Percentiles rank a stretch among this genome's conserved stretches.
These are phyloP conservation scores for Cercospora berteroae DNA, from an alignment of 2,329 filamentous ascomycete species.

Conservation along the genomic window DNA sequence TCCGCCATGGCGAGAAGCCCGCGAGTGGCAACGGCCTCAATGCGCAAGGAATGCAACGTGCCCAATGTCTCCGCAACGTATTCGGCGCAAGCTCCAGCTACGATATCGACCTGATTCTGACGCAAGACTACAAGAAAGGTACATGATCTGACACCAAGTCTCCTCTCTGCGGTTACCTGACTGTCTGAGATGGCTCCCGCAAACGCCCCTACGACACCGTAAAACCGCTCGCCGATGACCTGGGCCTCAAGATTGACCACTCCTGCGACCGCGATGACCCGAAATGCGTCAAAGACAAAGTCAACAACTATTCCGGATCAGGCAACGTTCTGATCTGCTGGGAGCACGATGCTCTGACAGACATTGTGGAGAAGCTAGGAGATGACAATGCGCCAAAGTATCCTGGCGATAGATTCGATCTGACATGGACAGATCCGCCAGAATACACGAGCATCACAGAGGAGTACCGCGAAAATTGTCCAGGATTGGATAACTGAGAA, in stretches of 20 bases:
- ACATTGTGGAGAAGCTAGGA: constrained; percentile 55
- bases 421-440: constrained; percentile 58
- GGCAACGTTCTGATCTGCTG: constrained; percentile 64
- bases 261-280: constrained; percentile 58
- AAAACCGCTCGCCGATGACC: constrained; percentile 54
- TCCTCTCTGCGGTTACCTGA: background rate
- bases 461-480: constrained; percentile 53
- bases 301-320: constrained; percentile 39
- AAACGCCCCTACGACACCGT: constrained; percentile 59
- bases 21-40: constrained; percentile 51
- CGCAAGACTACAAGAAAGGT: constrained; percentile 53
- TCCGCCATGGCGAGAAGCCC: constrained; percentile 65
- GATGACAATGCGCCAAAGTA: constrained; percentile 52
- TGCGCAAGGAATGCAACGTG: constrained; percentile 53
- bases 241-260: constrained; percentile 56
- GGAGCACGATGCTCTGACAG: constrained; percentile 56
- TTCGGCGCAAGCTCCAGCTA: constrained; percentile 55
- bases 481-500: constrained; percentile 49
- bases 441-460: constrained; percentile 50
- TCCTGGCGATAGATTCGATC: constrained; percentile 48
- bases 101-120: constrained; percentile 60
- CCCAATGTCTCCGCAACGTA: constrained; percentile 58
- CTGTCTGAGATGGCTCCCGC: constrained; percentile 48
- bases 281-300: constrained; percentile 53
- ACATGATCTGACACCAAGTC: background rate